phyloP scores from a whole-genome alignment of 257 asterid species.

The Phtheirospermum japonicum region DNA sequence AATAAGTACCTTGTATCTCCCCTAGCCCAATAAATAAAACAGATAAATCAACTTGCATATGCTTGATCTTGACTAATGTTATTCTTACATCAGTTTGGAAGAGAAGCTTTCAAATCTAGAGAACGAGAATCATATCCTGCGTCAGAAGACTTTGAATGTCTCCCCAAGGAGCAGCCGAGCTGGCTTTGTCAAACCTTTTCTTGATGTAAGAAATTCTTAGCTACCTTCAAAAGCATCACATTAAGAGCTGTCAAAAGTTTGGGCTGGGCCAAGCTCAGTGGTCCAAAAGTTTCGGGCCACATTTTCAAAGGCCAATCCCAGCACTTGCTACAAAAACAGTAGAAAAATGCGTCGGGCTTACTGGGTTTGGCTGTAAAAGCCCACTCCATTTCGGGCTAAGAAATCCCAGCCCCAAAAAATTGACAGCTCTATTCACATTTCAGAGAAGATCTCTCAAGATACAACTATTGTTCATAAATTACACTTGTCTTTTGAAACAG shows the following conservation, averaged over 20 bases:
- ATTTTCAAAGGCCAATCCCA: not conserved
- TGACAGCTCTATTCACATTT: not conserved
- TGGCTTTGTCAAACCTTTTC: constrained; percentile 60
- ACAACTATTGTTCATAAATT: constrained; percentile 8
- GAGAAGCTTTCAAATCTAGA: constrained; percentile 70
- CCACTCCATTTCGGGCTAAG: not conserved
- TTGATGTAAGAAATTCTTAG: constrained; percentile 59
- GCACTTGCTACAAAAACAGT: not conserved
- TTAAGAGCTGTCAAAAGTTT: too few relatives aligned
- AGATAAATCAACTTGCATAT: not conserved
- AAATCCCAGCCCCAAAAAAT: not conserved
- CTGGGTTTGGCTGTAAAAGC: not conserved
- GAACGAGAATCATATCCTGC: constrained; percentile 75
- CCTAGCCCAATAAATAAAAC: not conserved
- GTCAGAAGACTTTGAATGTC: constrained; percentile 67
- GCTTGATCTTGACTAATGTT: constrained; percentile 22
- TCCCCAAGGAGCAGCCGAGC: constrained; percentile 74
- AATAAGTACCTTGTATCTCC: too few relatives aligned
- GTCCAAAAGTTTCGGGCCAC: too few relatives aligned
- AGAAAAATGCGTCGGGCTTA: too few relatives aligned
- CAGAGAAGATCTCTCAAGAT: not conserved
- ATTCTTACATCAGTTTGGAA: constrained; percentile 62
- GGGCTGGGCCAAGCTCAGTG: too few relatives aligned
- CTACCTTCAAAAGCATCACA: constrained; percentile 15
- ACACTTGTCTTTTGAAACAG: constrained; percentile 43